Evolutionary conservation across 1,284 basidiomycete species (phyloP), one percentile per base, ranked within the genome.

Genomic region (Malassezia japonica): DNA sequence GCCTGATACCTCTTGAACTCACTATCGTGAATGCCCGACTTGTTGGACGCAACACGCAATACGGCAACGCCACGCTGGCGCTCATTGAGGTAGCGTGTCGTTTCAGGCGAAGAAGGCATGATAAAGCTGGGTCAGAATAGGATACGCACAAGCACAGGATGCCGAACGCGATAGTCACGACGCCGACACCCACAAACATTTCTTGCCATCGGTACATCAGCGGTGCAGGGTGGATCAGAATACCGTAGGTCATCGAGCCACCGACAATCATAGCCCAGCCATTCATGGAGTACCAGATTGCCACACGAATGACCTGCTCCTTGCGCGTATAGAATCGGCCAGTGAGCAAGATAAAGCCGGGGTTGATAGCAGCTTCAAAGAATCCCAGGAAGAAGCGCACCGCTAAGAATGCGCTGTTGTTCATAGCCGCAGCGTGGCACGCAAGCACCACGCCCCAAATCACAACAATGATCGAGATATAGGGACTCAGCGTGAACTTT

Each of bases 1-100:
- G 72, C 72, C 74, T 78, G 77, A 44, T 78, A 71, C 65, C 57
- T 67, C 72, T 81, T 81, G 70, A 79, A 81, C 44, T 75, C 72
- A 54, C 74, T 77, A 64, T 80, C 80, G 65, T 80, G 78, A 27
- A 80, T 76, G 10, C 79, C 79, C 0, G 74, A 75, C 62, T 74
- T 65, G 62, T 81, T 81, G 59, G 77, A 76, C 36, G 78, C 69
- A 8, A 81, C 79, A n/a, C 79, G 75, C 62, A 80, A 78, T 20
- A 79, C 76, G 41, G 81, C 78, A 16, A 80, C 75, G n/a, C 78
- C 57, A 27, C 77, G 74, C 58, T 81, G 78, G 50, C 79, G 76
- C 20, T 74, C 66, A 24, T 76, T 75, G 57, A 76, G 79, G 42
- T 60, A 59, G 1, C 50, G 41, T 9, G 60, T 57, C 4, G 55